Conservation (phyloP, 225 moss, liverwort and hornwort genomes). For the Neckera pumila region DNA sequence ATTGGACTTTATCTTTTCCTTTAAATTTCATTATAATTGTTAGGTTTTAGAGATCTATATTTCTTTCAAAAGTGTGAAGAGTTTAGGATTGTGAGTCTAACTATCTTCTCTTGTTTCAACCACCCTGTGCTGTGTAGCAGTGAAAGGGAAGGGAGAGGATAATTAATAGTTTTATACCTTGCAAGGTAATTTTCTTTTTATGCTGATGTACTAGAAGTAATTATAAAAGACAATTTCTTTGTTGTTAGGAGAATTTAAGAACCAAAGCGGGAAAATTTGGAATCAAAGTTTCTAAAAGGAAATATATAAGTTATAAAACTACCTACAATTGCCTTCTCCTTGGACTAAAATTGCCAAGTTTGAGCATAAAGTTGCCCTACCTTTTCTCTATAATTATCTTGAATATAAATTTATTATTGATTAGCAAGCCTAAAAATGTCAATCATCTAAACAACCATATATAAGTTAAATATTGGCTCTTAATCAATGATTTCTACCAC, state of each 20-base stretch:
- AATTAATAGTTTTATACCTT: not conserved
- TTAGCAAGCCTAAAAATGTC: not conserved
- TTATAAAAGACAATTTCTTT: not conserved
- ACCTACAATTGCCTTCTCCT: not conserved
- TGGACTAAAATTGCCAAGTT: not conserved
- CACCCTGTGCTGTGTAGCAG: rapidly evolving
- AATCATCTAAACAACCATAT: no score
- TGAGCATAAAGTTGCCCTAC: not conserved
- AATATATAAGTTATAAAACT: no score
- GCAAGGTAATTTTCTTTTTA: not conserved
- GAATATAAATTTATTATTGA: not conserved
- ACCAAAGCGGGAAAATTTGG: not conserved
- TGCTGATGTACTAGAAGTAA: not conserved
- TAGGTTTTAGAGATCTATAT: not conserved
- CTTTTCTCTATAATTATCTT: no score
- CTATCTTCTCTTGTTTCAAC: not conserved
- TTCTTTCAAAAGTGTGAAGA: not conserved
- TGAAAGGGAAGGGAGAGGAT: not conserved
- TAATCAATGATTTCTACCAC: not conserved
- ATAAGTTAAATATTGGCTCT: rapidly evolving
- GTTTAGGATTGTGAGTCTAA: not conserved
- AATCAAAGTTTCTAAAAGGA: not conserved
- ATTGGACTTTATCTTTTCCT: not conserved
- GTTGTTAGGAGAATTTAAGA: not conserved
- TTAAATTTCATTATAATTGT: not conserved